A percentile compares a stretch with the other conserved stretches of the same genome.
Conservation (phyloP, 306 rosid genomes). For the Arachis hypogaea region DNA sequence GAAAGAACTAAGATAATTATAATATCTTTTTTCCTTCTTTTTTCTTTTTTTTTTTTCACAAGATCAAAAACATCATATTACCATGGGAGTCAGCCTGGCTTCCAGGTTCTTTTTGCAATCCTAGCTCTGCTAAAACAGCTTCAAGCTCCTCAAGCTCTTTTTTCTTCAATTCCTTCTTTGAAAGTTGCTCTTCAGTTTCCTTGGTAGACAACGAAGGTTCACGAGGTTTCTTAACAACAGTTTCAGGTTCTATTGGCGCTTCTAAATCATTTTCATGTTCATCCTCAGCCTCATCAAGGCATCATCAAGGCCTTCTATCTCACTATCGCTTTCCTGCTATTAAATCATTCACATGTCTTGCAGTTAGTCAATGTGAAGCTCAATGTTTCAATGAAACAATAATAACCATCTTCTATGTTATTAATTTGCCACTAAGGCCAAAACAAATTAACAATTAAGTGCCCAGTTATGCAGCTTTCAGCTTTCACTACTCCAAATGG, state of each 20-base stretch:
- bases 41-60: neutral
- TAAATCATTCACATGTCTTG: constrained; percentile 11
- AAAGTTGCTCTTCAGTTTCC: constrained; percentile 85
- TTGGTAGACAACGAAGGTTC: constrained; percentile 62
- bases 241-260: constrained; percentile 54
- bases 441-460: neutral
- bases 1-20: too few relatives aligned
- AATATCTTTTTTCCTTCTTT: neutral
- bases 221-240: constrained; percentile 55
- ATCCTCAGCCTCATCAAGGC: constrained; percentile 92
- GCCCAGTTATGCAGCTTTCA: neutral
- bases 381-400: neutral
- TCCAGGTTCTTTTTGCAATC: constrained; percentile 64
- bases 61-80: constrained; percentile 19
- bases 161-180: constrained; percentile 90
- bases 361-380: constrained; percentile 9
- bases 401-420: neutral
- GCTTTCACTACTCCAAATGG: neutral
- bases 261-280: constrained; percentile 76
- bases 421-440: neutral
- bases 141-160: constrained; percentile 96
- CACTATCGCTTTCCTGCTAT: constrained; percentile 79
- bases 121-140: constrained; percentile 92
- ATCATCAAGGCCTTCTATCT: constrained; percentile 85
- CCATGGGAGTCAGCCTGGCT: constrained; percentile 77